phyloP scores from a whole-genome alignment of 495 filamentous ascomycete species.

The Amniculicola lignicola region DNA sequence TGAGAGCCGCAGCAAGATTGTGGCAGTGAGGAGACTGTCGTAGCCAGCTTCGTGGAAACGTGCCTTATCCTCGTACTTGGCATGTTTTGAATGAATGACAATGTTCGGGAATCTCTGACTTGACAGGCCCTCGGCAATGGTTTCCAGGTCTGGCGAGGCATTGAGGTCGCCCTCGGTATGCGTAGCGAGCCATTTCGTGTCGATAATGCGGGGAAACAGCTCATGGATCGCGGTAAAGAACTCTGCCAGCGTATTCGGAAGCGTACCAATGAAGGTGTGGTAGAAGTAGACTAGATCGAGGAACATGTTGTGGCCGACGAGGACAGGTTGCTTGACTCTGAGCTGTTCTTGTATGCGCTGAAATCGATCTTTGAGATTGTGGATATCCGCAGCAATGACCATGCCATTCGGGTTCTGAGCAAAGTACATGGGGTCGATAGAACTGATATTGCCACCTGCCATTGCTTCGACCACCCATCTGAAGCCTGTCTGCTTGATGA shows the following conservation, averaged over 20 bases:
- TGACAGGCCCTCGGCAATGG: conserved; percentile 47
- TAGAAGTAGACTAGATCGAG: conserved; percentile 72
- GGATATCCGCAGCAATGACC: conserved; percentile 34
- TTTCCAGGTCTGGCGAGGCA: conserved; percentile 50
- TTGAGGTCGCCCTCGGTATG: conserved; percentile 52
- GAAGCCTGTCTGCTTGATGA: conserved; percentile 57
- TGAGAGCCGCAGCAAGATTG: conserved; percentile 61
- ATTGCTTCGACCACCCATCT: conserved; percentile 70
- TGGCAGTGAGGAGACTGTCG: conserved; percentile 68
- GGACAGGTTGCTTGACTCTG: conserved; percentile 48
- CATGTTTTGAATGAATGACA: conserved; percentile 43
- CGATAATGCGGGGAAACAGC: conserved; percentile 66
- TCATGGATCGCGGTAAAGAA: conserved; percentile 55
- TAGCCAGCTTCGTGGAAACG: conserved; percentile 67
- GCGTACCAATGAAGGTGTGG: conserved; percentile 60
- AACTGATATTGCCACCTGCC: conserved; percentile 54
- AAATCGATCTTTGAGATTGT: conserved; percentile 37
- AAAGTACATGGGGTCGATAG: conserved; percentile 49
- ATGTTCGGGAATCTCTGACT: conserved; percentile 46
- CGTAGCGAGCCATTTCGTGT: conserved; percentile 75
- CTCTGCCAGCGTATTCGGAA: conserved; percentile 60
- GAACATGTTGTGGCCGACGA: conserved; percentile 78
- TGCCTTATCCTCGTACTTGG: conserved; percentile 48
- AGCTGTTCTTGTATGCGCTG: conserved; percentile 42
- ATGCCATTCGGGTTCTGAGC: conserved; percentile 28